A percentile compares a stretch with the other conserved stretches of the same genome.
Evolutionary conservation across 345 rosid species (phyloP).

Genomic region (Mangifera indica): DNA sequence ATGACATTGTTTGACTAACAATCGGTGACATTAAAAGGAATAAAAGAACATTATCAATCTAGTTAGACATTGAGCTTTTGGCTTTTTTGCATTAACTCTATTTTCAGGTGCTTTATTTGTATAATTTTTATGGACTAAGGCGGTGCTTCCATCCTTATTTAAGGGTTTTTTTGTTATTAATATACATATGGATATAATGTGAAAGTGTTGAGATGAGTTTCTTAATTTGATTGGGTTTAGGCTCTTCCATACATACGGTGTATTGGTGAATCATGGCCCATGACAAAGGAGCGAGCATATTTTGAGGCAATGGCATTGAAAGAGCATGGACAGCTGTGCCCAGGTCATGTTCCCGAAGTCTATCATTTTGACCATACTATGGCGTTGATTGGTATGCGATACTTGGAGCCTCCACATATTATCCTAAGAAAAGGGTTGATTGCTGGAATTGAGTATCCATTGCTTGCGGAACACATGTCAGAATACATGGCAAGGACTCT

Average conservation of each 20-base stretch:
- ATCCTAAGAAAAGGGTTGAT: conserved; percentile 88
- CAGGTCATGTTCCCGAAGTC: conserved; percentile 84
- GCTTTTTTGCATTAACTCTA: neutral
- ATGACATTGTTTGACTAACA: neutral
- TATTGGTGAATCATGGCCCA: conserved; percentile 96
- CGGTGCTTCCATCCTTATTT: neutral
- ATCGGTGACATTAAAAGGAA: neutral
- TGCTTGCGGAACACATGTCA: conserved; percentile 73
- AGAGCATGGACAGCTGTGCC: conserved; percentile 65
- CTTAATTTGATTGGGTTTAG: conserved; percentile 30
- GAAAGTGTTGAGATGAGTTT: neutral
- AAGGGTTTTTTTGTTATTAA: neutral
- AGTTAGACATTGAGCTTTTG: neutral
- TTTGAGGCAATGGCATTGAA: conserved; percentile 66
- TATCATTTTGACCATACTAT: conserved; percentile 86
- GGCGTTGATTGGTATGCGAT: conserved; percentile 94
- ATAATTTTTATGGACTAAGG: neutral
- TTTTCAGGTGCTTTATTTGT: neutral
- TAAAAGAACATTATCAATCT: neutral
- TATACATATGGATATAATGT: neutral
- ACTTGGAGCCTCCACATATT: conserved; percentile 91
- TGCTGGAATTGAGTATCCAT: conserved; percentile 78
- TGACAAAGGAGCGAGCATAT: conserved; percentile 92
- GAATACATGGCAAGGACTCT: conserved; percentile 86
- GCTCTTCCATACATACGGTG: conserved; percentile 90